Conservation (phyloP, 139 green algal genomes). For the Asterochloris sp. region DNA sequence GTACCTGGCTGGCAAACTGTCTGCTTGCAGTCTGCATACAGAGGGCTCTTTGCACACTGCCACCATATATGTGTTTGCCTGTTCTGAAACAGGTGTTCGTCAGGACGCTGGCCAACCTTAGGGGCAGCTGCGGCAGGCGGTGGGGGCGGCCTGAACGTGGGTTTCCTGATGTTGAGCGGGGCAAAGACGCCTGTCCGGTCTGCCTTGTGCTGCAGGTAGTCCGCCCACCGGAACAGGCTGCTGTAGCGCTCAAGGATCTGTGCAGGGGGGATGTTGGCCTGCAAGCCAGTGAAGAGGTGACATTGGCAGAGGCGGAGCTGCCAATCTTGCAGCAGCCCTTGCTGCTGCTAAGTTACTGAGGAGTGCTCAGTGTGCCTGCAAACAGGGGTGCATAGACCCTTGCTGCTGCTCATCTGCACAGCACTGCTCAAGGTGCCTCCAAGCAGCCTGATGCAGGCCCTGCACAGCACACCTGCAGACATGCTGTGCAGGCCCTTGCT, state of each 20-base stretch:
- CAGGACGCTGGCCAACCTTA: not conserved
- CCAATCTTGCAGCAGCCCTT: not conserved
- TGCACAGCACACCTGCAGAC: too few relatives aligned
- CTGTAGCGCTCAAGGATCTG: slow-evolving; percentile 59
- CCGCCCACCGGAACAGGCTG: slow-evolving; percentile 56
- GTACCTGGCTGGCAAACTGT: too few relatives aligned
- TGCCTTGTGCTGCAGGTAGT: slow-evolving; percentile 38
- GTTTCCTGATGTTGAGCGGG: slow-evolving; percentile 24
- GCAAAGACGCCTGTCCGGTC: slow-evolving; percentile 27
- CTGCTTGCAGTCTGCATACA: too few relatives aligned
- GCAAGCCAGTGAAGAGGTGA: not conserved
- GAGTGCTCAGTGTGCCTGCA: too few relatives aligned
- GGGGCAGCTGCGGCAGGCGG: not conserved
- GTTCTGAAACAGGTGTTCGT: slow-evolving; percentile 5
- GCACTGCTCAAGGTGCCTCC: too few relatives aligned
- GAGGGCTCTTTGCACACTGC: too few relatives aligned
- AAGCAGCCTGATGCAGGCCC: too few relatives aligned
- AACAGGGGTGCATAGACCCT: too few relatives aligned
- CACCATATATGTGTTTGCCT: not conserved
- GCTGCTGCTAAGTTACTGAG: too few relatives aligned
- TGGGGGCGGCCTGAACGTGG: slow-evolving; percentile 21
- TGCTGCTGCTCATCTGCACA: too few relatives aligned
- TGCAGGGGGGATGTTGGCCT: slow-evolving; percentile 61
- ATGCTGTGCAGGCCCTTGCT: too few relatives aligned
- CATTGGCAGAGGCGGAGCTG: not conserved